Evolutionary conservation across 768 basidiomycete species (phyloP), one percentile per base, ranked within the genome.

Genomic region (Leucocoprinus birnbaumii): DNA sequence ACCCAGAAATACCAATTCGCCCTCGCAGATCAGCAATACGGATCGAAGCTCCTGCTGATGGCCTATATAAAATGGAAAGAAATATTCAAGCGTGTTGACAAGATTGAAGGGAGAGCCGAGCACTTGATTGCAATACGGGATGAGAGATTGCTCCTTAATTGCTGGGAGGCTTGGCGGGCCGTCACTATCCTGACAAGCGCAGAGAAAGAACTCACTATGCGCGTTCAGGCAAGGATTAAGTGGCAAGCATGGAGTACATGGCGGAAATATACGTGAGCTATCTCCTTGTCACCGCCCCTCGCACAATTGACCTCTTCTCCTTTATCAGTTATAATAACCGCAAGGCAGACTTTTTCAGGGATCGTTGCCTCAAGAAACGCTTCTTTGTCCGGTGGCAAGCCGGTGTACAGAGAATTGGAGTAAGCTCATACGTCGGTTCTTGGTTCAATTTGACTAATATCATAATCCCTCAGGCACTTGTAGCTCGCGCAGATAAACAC

Each of bases 161-260:
- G 58, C 47, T 90, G 86, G 83, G 73, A 78, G 56, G 62, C 68
- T 26, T 93, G 91, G 91, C 76, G 72, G 58, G 68, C 66, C 10
- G 68, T 70, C 1, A 65, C 75, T 1, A 69, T 76, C 34, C 59
- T 87, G 57, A 73, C 71, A 34, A 67, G 68, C 35, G 71, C 74
- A 2, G 82, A 84, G 65, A 75, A 66, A 48, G 60, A 65, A 0
- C 66, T 89, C 56, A 58, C 65, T 1, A 72, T 74, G 38, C 75
- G 71, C 51, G 71, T 80, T 2, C 73, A 74, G 21, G 62, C 74
- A 22, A 76, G 87, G 54, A 66, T 87, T 37, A 69, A 82, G 60
- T 68, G 69, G 10, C 70, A 72, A 40, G 70, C 72, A 3, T 68
- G 91, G 63, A 69, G 73, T 48, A 57, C 65, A 18, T 93, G 90